Conservation (phyloP, 352 stramenopile species). For the Globisporangium cystogenes region DNA sequence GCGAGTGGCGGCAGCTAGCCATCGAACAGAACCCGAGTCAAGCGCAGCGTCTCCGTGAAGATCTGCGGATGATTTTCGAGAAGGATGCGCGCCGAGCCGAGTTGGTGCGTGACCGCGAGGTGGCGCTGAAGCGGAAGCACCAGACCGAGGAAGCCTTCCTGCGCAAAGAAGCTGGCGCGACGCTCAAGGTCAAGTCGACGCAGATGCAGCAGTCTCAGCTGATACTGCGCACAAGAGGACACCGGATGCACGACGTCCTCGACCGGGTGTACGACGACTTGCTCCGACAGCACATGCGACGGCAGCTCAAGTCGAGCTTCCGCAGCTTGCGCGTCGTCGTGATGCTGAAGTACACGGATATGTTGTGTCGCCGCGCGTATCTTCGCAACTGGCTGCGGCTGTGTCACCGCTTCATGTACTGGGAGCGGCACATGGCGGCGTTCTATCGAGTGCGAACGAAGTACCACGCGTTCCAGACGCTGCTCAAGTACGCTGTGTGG, state of each 20-base stretch:
- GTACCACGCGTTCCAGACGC: slow-evolving; percentile 32
- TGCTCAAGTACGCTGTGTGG: slow-evolving; percentile 40
- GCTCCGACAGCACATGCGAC: slow-evolving; percentile 27
- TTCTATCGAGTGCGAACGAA: slow-evolving; percentile 37
- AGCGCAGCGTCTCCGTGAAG: slow-evolving; percentile 25
- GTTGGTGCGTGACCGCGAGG: slow-evolving; percentile 29
- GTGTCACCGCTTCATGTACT: slow-evolving; percentile 47
- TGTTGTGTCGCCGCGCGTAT: slow-evolving; percentile 38
- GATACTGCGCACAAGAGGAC: slow-evolving; percentile 38
- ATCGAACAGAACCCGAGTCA: slow-evolving; percentile 34
- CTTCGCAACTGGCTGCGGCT: slow-evolving; percentile 61
- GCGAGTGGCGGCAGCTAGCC: slow-evolving; percentile 36
- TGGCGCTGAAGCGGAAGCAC: slow-evolving; percentile 28
- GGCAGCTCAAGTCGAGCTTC: slow-evolving; percentile 51
- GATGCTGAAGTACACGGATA: slow-evolving; percentile 38
- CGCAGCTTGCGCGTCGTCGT: slow-evolving; percentile 38
- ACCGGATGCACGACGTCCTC: slow-evolving; percentile 55
- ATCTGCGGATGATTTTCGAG: slow-evolving; percentile 23
- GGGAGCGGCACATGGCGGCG: slow-evolving; percentile 31
- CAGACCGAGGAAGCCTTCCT: slow-evolving; percentile 38
- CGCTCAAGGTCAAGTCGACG: slow-evolving; percentile 38
- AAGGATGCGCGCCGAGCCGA: slow-evolving; percentile 27
- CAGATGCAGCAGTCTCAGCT: slow-evolving; percentile 43
- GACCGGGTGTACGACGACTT: slow-evolving; percentile 57
- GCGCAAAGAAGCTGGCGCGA: slow-evolving; percentile 34